Evolutionary conservation across 2,329 filamentous ascomycete genomes (phyloP).

Genomic region (Colletotrichum costaricense): DNA sequence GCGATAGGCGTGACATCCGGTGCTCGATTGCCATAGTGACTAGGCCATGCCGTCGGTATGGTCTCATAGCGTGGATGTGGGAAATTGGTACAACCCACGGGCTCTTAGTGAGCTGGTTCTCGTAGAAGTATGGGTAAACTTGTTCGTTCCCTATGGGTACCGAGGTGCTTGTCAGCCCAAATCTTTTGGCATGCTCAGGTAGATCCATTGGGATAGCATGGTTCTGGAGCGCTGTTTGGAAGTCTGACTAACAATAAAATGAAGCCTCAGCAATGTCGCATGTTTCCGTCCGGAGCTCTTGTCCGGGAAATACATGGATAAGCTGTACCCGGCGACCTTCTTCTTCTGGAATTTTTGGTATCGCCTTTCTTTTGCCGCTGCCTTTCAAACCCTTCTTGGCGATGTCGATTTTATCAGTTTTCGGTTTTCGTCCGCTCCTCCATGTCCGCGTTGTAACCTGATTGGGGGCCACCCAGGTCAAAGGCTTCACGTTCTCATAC

Average conservation of each 20-base stretch:
- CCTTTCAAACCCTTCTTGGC: not conserved
- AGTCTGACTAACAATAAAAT: slow-evolving; percentile 25
- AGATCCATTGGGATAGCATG: not conserved
- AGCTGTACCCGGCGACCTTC: not conserved
- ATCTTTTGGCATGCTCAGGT: not conserved
- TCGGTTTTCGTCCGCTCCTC: slow-evolving; percentile 18
- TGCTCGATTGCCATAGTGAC: slow-evolving; percentile 48
- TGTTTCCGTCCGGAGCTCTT: slow-evolving; percentile 14
- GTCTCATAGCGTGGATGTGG: not conserved
- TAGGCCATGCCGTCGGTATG: slow-evolving; percentile 30
- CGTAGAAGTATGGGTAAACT: slow-evolving; percentile 4
- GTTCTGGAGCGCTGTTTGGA: not conserved
- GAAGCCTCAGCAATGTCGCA: slow-evolving; percentile 26
- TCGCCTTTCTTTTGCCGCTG: not conserved
- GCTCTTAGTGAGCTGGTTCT: slow-evolving; percentile 18
- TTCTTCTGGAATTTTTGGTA: not conserved
- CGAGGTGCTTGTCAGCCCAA: not conserved
- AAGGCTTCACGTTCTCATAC: slow-evolving; percentile 50
- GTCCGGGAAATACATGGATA: slow-evolving; percentile 11
- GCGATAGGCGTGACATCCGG: slow-evolving; percentile 41
- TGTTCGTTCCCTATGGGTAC: slow-evolving; percentile 23
- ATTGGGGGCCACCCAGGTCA: slow-evolving; percentile 48
- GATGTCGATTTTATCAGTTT: not conserved
- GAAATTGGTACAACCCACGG: slow-evolving; percentile 17
- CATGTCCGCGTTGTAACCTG: slow-evolving; percentile 36